phyloP scores from a whole-genome alignment of 139 green algal species.

The Pedinophyceae sp. region DNA sequence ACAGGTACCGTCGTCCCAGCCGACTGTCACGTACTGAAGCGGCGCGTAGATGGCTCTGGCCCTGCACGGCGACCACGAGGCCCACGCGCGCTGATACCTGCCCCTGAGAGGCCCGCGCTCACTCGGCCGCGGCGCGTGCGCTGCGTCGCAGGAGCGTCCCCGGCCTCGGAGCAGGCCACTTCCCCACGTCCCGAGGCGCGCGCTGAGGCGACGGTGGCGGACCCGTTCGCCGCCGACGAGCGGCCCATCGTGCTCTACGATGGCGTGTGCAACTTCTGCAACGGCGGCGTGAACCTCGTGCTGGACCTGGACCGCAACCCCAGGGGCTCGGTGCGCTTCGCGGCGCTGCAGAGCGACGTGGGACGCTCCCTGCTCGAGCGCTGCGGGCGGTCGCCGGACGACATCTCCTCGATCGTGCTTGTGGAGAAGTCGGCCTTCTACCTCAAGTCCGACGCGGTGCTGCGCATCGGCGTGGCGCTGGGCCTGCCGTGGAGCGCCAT shows the following conservation, averaged over 20 bases:
- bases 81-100: no score
- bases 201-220: no score
- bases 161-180: no score
- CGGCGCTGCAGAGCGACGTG: slow-evolving; percentile 50
- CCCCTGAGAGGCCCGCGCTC: no score
- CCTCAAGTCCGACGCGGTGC: slow-evolving; percentile 6
- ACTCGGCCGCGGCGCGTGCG: no score
- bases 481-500: slow-evolving; percentile 10
- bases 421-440: slow-evolving; percentile 21
- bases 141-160: no score
- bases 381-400: slow-evolving; percentile 37
- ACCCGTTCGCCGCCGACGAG: slow-evolving; percentile 46
- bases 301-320: slow-evolving; percentile 50
- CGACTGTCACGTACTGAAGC: no score
- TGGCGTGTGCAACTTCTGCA: slow-evolving; percentile 71
- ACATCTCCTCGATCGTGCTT: slow-evolving; percentile 73
- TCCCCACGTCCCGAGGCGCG: no score
- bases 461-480: slow-evolving; percentile 36
- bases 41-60: no score
- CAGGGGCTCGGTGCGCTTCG: slow-evolving; percentile 31
- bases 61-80: no score
- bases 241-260: slow-evolving; percentile 68
- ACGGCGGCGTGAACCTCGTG: slow-evolving; percentile 62
- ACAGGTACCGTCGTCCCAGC: no score
- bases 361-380: slow-evolving; percentile 40